Conservation (phyloP, 306 rosid species). For the Cucumis melo region DNA sequence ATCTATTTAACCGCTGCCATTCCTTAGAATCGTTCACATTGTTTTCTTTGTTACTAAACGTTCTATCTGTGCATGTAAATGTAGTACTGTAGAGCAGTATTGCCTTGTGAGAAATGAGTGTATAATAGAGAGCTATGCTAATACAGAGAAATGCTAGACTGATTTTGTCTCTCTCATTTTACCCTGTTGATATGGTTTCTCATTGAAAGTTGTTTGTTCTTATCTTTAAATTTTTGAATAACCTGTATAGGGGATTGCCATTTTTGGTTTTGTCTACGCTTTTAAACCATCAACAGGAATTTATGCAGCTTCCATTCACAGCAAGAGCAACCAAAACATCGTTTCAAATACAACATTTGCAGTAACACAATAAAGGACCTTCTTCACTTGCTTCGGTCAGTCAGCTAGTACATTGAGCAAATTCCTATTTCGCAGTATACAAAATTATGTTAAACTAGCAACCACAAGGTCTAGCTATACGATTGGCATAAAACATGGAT, state of each 20-base stretch:
- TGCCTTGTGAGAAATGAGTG: not conserved
- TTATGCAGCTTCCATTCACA: not conserved
- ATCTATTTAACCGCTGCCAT: not conserved
- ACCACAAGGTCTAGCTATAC: not conserved
- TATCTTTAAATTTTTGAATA: not conserved
- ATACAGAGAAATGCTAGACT: not conserved
- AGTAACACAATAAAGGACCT: not conserved
- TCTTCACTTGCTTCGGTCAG: not conserved
- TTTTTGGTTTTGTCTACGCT: not conserved
- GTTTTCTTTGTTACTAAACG: not conserved
- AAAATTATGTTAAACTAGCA: not conserved
- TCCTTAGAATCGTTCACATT: not conserved
- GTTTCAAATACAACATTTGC: not conserved
- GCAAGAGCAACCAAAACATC: not conserved
- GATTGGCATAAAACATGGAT: not conserved
- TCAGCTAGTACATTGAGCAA: not conserved
- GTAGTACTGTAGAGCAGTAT: not conserved
- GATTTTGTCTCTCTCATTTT: not conserved
- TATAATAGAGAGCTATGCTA: not conserved
- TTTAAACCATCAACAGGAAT: not conserved
- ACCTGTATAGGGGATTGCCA: not conserved
- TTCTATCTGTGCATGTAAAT: not conserved
- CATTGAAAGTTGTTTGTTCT: not conserved
- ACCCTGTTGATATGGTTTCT: not conserved
- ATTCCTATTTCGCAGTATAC: not conserved